Conservation (phyloP, 805 yeast species). For the Kodamaea jinghongensis region DNA sequence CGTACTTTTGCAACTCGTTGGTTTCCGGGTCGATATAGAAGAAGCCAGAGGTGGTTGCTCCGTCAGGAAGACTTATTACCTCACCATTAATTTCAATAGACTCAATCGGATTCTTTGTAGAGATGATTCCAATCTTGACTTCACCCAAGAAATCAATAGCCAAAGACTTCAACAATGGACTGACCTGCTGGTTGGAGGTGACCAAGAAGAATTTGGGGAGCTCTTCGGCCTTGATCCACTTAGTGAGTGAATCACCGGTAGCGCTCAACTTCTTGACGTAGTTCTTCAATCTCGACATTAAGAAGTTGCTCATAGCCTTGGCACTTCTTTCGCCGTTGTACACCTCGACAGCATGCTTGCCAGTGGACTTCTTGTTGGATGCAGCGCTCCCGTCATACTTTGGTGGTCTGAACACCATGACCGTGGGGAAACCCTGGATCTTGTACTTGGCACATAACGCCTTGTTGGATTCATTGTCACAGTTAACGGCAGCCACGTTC, state of each 20-base stretch:
- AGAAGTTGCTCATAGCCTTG: slow-evolving; percentile 52
- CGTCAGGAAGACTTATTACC: slow-evolving; percentile 16
- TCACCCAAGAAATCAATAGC: slow-evolving; percentile 65
- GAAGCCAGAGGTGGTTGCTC: slow-evolving; percentile 25
- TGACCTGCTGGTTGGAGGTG: slow-evolving; percentile 45
- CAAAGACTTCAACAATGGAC: slow-evolving; percentile 60
- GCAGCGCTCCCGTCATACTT: slow-evolving; percentile 37
- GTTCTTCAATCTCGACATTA: slow-evolving; percentile 60
- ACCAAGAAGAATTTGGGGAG: slow-evolving; percentile 50
- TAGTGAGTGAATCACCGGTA: slow-evolving; percentile 18
- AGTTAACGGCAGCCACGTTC: slow-evolving; percentile 80
- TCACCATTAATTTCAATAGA: slow-evolving; percentile 14
- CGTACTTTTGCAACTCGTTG: slow-evolving; percentile 20
- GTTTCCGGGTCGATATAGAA: slow-evolving; percentile 21
- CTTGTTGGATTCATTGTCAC: slow-evolving; percentile 70
- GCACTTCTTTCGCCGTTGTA: slow-evolving; percentile 62
- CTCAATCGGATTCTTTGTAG: slow-evolving; percentile 22
- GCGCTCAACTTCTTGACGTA: slow-evolving; percentile 53
- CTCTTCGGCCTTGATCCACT: slow-evolving; percentile 27
- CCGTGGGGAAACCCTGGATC: slow-evolving; percentile 80
- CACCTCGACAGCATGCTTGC: slow-evolving; percentile 41
- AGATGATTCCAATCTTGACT: slow-evolving; percentile 47
- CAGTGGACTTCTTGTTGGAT: slow-evolving; percentile 14
- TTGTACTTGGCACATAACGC: slow-evolving; percentile 63
- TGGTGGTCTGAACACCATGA: slow-evolving; percentile 80